A percentile compares a stretch with the other conserved stretches of the same genome.
Evolutionary conservation across 805 yeast genomes (phyloP).

Genomic region (Trichomonascus vanleenenianus): DNA sequence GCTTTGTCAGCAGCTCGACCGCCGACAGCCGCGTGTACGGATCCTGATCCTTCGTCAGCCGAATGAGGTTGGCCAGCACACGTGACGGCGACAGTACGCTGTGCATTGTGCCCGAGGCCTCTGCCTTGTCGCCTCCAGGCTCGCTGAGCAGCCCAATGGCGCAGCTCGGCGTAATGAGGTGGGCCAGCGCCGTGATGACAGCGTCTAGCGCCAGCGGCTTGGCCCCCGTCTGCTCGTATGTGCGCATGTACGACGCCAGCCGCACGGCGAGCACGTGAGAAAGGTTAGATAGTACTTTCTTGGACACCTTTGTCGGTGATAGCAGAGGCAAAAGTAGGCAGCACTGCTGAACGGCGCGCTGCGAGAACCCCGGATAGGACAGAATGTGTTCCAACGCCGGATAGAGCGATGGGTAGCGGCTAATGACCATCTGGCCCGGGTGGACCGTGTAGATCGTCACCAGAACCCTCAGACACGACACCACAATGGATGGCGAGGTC

Average conservation of each 20-base stretch:
- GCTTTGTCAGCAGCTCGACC: conserved; percentile 18
- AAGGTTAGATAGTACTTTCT: conserved; percentile 7
- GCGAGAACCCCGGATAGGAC: conserved; percentile 9
- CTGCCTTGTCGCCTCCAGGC: neutral
- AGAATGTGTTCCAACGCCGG: conserved; percentile 9
- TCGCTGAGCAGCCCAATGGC: conserved; percentile 9
- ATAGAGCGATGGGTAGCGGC: conserved; percentile 12
- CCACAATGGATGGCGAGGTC: conserved; percentile 7
- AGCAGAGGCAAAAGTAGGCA: conserved; percentile 12
- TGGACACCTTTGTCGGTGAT: conserved; percentile 7
- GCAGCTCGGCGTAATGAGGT: conserved; percentile 11
- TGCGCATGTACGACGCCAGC: conserved; percentile 11
- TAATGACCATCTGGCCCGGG: conserved; percentile 11
- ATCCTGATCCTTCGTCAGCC: conserved; percentile 15
- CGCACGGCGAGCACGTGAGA: conserved; percentile 13
- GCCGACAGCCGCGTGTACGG: conserved; percentile 18
- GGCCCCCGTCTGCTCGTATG: conserved; percentile 7
- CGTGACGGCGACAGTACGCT: neutral
- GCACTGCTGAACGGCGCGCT: conserved; percentile 11
- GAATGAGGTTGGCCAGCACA: conserved; percentile 9
- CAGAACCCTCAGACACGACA: conserved; percentile 11
- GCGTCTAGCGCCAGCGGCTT: conserved; percentile 12
- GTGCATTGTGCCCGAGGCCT: neutral
- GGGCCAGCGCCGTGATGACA: conserved; percentile 20
- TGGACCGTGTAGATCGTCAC: conserved; percentile 13